Evolutionary conservation across 2,329 filamentous ascomycete genomes (phyloP).

Genomic region (Penicillium sp.): DNA sequence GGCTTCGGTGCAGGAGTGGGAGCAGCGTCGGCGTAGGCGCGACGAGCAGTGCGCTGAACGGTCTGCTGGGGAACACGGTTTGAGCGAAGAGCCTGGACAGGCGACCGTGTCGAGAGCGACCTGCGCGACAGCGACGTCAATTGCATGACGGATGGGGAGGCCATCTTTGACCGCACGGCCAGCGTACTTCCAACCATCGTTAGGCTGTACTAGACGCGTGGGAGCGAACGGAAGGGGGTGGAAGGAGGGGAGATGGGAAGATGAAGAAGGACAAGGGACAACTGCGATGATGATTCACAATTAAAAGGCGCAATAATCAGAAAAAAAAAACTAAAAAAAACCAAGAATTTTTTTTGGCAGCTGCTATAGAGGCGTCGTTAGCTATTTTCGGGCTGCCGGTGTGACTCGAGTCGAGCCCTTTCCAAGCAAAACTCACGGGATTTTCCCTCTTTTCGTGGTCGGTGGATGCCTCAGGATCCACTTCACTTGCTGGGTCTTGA

Average conservation of each 20-base stretch:
- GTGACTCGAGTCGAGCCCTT: constrained; percentile 27
- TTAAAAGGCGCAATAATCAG: constrained; percentile 18
- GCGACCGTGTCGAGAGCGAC: constrained; percentile 37
- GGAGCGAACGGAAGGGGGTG: constrained; percentile 16
- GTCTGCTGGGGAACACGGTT: constrained; percentile 19
- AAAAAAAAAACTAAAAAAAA: constrained; percentile 22
- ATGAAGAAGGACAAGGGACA: constrained; percentile 7
- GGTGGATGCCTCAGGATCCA: constrained; percentile 15
- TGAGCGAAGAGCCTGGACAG: constrained; percentile 29
- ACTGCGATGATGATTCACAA: constrained; percentile 10
- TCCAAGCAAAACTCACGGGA: constrained; percentile 6
- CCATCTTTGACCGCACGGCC: constrained; percentile 40
- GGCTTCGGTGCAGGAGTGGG: constrained; percentile 46
- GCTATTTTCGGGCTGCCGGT: constrained; percentile 46
- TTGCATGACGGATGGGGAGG: constrained; percentile 37
- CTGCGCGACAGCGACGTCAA: constrained; percentile 44
- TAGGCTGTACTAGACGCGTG: constrained; percentile 28
- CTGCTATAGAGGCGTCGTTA: constrained; percentile 19
- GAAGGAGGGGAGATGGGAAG: constrained; percentile 16
- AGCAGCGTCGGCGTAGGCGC: constrained; percentile 58
- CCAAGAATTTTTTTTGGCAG: constrained; percentile 18
- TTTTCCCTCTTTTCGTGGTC: constrained; percentile 17
- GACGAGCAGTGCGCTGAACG: constrained; percentile 46
- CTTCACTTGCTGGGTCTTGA: neutral
- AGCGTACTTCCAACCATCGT: constrained; percentile 43